phyloP scores from a whole-genome alignment of 1,284 basidiomycete genomes.

The Apiotrichum laibachii region DNA sequence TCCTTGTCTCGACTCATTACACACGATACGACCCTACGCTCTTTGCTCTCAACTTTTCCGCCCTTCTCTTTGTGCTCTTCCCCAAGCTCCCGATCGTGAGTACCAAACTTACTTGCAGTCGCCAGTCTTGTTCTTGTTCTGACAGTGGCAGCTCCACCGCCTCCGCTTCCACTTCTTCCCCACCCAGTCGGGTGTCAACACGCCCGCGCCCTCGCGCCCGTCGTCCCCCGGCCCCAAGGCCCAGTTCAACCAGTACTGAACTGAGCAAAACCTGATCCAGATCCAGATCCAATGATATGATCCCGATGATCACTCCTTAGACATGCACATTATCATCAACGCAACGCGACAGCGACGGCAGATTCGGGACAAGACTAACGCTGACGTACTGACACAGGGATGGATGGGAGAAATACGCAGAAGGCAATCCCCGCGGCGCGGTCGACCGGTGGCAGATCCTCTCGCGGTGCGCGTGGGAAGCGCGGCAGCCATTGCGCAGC shows the following conservation, averaged over 20 bases:
- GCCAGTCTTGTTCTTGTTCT: too few species aligned
- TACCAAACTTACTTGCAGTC: slow-evolving; percentile 4
- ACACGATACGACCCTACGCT: slow-evolving; percentile 90
- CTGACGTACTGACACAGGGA: too few species aligned
- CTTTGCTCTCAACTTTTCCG: slow-evolving; percentile 86
- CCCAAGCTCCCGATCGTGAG: slow-evolving; percentile 79
- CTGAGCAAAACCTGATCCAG: not conserved
- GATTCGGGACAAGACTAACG: too few species aligned
- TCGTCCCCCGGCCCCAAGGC: slow-evolving; percentile 31
- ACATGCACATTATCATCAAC: slow-evolving; percentile 9
- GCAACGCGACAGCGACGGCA: not conserved
- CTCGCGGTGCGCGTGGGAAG: too few species aligned
- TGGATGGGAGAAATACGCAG: not conserved
- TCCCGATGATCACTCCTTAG: slow-evolving; percentile 7
- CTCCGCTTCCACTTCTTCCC: slow-evolving; percentile 51
- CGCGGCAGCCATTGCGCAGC: too few species aligned
- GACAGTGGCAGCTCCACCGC: slow-evolving; percentile 48
- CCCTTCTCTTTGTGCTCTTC: slow-evolving; percentile 76
- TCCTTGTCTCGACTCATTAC: slow-evolving; percentile 96
- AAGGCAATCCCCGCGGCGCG: too few species aligned
- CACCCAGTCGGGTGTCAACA: slow-evolving; percentile 27
- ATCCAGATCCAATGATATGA: slow-evolving; percentile 3
- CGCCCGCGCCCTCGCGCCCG: slow-evolving; percentile 43
- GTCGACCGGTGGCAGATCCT: too few species aligned
- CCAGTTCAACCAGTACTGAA: not conserved